Percentiles rank a stretch among this genome's conserved stretches.
Conservation (phyloP, 2,329 filamentous ascomycete genomes). For the Sarocladium brachiariae region DNA sequence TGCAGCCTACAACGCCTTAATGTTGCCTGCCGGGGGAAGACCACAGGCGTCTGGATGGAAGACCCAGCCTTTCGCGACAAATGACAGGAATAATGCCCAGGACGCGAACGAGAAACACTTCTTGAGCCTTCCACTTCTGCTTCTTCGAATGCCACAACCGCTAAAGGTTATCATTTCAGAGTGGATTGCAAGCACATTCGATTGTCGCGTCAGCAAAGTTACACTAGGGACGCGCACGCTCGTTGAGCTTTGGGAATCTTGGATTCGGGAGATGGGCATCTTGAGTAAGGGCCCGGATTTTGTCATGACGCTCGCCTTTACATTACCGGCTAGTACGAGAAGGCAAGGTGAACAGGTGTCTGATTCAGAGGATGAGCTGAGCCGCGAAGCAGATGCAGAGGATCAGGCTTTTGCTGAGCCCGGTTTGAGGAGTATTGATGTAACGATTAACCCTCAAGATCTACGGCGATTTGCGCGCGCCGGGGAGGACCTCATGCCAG, state of each 20-base stretch:
- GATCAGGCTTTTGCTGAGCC: constrained; percentile 12
- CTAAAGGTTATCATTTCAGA: constrained; percentile 42
- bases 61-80: not conserved
- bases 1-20: constrained; percentile 41
- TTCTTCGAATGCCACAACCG: constrained; percentile 48
- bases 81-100: not conserved
- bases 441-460: constrained; percentile 44
- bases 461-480: constrained; percentile 37
- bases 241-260: constrained; percentile 42
- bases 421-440: constrained; percentile 39
- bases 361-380: constrained; percentile 12
- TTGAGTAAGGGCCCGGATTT: constrained; percentile 34
- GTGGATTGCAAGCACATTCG: constrained; percentile 47
- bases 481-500: constrained; percentile 24
- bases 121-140: constrained; percentile 42
- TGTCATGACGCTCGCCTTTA: constrained; percentile 45
- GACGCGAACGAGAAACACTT: constrained; percentile 26
- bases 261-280: constrained; percentile 35
- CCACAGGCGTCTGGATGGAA: not conserved
- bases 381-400: constrained; percentile 13
- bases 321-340: constrained; percentile 24
- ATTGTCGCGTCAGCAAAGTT: constrained; percentile 47
- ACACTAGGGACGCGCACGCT: constrained; percentile 44
- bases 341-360: constrained; percentile 13
- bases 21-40: constrained; percentile 34